Base-by-base conservation (phyloP, 164 flowering plant genomes). In the Kingdonia uniflora region DNA sequence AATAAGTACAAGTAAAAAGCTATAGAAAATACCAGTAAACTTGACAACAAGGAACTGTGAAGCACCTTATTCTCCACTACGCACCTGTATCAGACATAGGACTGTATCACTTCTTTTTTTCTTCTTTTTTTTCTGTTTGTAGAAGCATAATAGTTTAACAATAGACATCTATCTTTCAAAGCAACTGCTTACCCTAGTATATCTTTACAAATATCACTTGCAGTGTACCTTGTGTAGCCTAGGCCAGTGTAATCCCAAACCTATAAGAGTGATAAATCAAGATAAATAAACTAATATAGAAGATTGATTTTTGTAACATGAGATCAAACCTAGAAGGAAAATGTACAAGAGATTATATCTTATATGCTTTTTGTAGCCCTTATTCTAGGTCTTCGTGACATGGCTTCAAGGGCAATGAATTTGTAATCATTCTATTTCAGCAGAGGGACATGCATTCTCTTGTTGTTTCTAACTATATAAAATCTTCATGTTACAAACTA, bases 221-320 rank as follows among this genome's bases (percentile, higher is more conserved):
- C 96, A 60, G 72, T 68, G 77, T 94, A 94, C 62, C 79, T 79
- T 21, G 97, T 89, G 70, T 80, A 94, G 37, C 99, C 97, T 65
- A 82, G 65, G 50, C 99, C 99, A 62, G 97, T 83, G 69, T 94
- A 85, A 60, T 94, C 99, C 99, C 97, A 94, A 52, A 89, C 99
- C 99, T 94, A 59, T 46, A 71, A 46, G 42, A 24, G 55, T 19
- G 0, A 55, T 14, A 40, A 10, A 52, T 37, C 12, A 2, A 19
- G 22, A 16, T 13, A 20, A 45, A 10, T 50, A 29, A 50, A 21
- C 4, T 29, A 29, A 3, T 29, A 29, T 29, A 29, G 6, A 29
- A 29, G 8, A 29, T 29, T 29, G 35, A 29, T 29, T 29, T 29
- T 29, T 8, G 35, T 4, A 29, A 29, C 8, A 29, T 29, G 8